Conservation (phyloP, 2,329 filamentous ascomycete species). For the Cryphonectria japonica region DNA sequence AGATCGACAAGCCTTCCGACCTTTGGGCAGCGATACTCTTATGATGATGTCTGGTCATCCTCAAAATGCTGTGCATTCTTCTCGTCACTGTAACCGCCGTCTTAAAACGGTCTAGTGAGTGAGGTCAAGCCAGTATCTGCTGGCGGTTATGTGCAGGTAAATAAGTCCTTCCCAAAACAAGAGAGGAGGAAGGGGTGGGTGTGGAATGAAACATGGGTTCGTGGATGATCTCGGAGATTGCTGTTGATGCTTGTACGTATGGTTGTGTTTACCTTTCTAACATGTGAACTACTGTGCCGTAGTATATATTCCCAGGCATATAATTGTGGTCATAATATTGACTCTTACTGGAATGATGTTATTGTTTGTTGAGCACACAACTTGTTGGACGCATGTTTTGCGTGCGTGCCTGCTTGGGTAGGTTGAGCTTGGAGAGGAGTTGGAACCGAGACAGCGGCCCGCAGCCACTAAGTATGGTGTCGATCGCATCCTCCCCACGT, state of each 20-base stretch:
- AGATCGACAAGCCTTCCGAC: neutral
- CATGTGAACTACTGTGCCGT: neutral
- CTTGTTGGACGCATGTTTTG: neutral
- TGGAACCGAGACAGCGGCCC: neutral
- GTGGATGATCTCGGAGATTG: neutral
- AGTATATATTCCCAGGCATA: neutral
- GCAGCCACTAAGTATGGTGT: neutral
- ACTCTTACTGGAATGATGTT: neutral
- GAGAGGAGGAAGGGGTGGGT: neutral
- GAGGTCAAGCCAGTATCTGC: neutral
- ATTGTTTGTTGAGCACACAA: neutral
- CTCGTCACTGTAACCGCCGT: neutral
- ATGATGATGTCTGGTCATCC: neutral
- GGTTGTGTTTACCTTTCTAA: neutral
- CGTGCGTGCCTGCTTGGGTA: neutral
- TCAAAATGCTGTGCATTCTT: neutral
- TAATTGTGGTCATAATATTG: neutral
- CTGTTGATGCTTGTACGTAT: neutral
- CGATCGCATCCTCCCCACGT: neutral
- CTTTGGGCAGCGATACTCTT: neutral
- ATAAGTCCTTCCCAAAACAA: neutral
- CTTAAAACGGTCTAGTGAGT: neutral
- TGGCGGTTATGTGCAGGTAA: neutral
- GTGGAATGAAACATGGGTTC: neutral
- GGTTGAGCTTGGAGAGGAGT: neutral